Conservation (phyloP, 805 yeast genomes). For the Sugiyamaella lignohabitans region DNA sequence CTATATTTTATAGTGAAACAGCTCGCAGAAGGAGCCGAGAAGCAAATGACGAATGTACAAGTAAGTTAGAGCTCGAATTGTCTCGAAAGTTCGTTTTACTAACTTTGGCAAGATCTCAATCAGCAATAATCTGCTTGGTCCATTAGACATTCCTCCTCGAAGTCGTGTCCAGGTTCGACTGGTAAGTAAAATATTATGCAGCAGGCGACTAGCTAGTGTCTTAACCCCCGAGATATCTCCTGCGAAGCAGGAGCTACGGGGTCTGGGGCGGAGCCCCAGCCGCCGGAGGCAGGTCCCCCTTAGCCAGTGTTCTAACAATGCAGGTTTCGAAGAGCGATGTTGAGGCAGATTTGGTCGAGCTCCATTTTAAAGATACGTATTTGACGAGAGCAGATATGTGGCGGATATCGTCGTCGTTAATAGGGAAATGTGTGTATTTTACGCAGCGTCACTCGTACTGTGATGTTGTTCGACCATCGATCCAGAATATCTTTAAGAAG, state of each 20-base stretch:
- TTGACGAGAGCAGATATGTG: constrained; percentile 92
- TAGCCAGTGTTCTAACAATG: too few relatives aligned
- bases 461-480: constrained; percentile 55
- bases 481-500: constrained; percentile 55
- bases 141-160: constrained; percentile 59
- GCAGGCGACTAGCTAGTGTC: too few relatives aligned
- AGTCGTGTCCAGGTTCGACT: constrained; percentile 54
- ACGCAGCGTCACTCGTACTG: constrained; percentile 61
- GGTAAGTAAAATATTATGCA: constrained; percentile 16
- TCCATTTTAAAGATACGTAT: constrained; percentile 71
- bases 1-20: constrained; percentile 23
- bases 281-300: not conserved
- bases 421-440: constrained; percentile 57
- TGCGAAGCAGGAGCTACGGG: not conserved
- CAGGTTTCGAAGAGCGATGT: constrained; percentile 25
- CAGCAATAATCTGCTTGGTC: not conserved
- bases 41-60: constrained; percentile 21
- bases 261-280: not conserved
- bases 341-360: constrained; percentile 77
- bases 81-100: not conserved
- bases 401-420: constrained; percentile 59
- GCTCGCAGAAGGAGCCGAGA: constrained; percentile 16
- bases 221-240: too few relatives aligned
- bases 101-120: not conserved
- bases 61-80: constrained; percentile 5